A percentile compares a stretch with the other conserved stretches of the same genome.
Evolutionary conservation across 768 basidiomycete genomes (phyloP).

Genomic region (Strobilomyces dryophilus): DNA sequence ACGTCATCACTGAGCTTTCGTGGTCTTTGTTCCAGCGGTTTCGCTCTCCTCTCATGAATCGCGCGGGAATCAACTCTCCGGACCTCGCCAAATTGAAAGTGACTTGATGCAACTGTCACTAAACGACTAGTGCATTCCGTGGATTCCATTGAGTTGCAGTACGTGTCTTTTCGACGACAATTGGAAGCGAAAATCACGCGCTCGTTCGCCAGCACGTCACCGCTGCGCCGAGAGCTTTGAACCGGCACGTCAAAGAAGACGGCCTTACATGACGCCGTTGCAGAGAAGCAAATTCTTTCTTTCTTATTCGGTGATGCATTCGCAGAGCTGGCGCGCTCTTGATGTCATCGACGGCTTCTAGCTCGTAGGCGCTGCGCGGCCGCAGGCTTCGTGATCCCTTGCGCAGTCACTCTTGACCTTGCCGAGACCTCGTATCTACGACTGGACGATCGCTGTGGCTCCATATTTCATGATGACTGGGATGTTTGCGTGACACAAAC

Average conservation of each 20-base stretch:
- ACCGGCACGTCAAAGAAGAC: constrained; percentile 91
- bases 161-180: constrained; percentile 32
- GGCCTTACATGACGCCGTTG: constrained; percentile 71
- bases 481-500: no score
- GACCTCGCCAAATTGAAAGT: constrained; percentile 34
- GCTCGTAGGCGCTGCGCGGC: constrained; percentile 99
- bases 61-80: constrained; percentile 26
- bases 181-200: constrained; percentile 74
- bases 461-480: no score
- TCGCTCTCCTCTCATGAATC: constrained; percentile 20
- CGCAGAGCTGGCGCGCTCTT: neutral
- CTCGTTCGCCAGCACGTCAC: constrained; percentile 78
- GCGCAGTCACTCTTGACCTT: constrained; percentile 89
- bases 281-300: constrained; percentile 85
- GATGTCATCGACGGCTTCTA: constrained; percentile 30
- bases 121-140: constrained; percentile 50
- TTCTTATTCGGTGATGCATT: constrained; percentile 54
- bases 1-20: neutral
- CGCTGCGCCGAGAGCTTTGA: constrained; percentile 62
- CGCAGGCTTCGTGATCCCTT: constrained; percentile 94
- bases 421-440: constrained; percentile 79
- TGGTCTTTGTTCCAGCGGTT: constrained; percentile 2
- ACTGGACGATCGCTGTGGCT: constrained; percentile 61
- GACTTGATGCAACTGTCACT: constrained; percentile 42
- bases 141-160: constrained; percentile 49